These are phyloP conservation scores for Pseudopyricularia cyperi DNA, from an alignment of 2,329 filamentous ascomycete species.

Conservation along the genomic window DNA sequence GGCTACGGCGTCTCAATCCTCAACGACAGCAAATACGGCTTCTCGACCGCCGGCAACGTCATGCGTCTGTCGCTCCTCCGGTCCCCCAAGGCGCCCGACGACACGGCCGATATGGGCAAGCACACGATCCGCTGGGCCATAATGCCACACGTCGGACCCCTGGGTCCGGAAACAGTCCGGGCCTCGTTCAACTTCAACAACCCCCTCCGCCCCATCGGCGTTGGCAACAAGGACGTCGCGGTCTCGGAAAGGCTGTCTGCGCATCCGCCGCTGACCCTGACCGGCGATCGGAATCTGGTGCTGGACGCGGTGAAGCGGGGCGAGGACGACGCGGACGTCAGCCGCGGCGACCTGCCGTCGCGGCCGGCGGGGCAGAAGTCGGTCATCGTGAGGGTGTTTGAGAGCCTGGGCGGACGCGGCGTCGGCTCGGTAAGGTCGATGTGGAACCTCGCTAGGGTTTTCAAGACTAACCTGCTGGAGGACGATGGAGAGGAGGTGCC, in stretches of 20 bases:
- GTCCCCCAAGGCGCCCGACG: slow-evolving; percentile 84
- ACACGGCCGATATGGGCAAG: slow-evolving; percentile 82
- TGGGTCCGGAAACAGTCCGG: slow-evolving; percentile 62
- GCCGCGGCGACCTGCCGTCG: slow-evolving; percentile 2
- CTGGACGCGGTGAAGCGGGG: slow-evolving; percentile 53
- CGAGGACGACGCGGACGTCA: slow-evolving; percentile 31
- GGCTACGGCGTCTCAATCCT: slow-evolving; percentile 85
- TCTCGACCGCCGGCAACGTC: slow-evolving; percentile 74
- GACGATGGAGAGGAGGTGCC: slow-evolving; percentile 42
- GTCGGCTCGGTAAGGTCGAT: slow-evolving; percentile 38
- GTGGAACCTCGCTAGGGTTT: slow-evolving; percentile 39
- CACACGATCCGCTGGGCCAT: slow-evolving; percentile 87
- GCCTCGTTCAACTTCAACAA: slow-evolving; percentile 88
- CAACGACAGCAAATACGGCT: slow-evolving; percentile 94
- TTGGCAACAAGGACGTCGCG: neutral
- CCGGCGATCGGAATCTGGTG: slow-evolving; percentile 35
- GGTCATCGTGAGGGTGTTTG: slow-evolving; percentile 50
- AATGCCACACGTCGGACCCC: slow-evolving; percentile 63
- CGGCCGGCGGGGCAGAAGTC: slow-evolving; percentile 16
- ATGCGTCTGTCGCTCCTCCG: slow-evolving; percentile 84
- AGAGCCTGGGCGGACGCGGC: slow-evolving; percentile 48
- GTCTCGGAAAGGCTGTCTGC: neutral
- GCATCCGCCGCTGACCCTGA: slow-evolving; percentile 29
- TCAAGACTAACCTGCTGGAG: slow-evolving; percentile 52
- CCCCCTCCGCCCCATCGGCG: slow-evolving; percentile 45